These are phyloP conservation scores for Iris pallida DNA, from an alignment of 116 monocot species.

Conservation along the genomic window DNA sequence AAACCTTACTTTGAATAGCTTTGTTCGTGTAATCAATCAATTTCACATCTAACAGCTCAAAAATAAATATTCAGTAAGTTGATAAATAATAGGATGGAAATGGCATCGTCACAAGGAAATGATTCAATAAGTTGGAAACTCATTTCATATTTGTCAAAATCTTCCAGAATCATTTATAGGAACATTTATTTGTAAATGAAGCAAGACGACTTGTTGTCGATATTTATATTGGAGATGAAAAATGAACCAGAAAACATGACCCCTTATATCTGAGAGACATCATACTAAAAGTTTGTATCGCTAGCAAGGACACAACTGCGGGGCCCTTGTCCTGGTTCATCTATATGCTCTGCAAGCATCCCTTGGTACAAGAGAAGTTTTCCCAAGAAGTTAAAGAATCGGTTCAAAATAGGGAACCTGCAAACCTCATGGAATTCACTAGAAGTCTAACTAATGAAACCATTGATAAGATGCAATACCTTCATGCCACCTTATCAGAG, in stretches of 20 bases:
- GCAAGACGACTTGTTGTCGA: slow-evolving; percentile 49
- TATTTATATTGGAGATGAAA: slow-evolving; percentile 37
- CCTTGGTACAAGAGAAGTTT: slow-evolving; percentile 13
- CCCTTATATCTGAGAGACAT: slow-evolving; percentile 27
- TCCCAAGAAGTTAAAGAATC: background rate
- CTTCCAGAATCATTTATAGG: too few species aligned
- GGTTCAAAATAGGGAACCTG: background rate
- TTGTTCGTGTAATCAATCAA: too few species aligned
- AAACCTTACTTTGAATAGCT: too few species aligned
- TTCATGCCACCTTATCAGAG: slow-evolving; percentile 39
- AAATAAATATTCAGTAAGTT: too few species aligned
- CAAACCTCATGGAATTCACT: background rate
- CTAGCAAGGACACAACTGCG: slow-evolving; percentile 22
- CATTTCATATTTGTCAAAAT: too few species aligned
- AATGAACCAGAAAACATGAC: slow-evolving; percentile 27
- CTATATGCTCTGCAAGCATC: slow-evolving; percentile 25
- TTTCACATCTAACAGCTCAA: too few species aligned
- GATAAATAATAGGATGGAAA: slow-evolving; percentile 25
- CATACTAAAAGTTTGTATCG: slow-evolving; percentile 15
- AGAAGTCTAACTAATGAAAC: slow-evolving; percentile 20
- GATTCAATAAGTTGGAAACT: slow-evolving; percentile 17
- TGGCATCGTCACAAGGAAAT: background rate
- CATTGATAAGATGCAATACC: slow-evolving; percentile 40
- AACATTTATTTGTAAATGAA: slow-evolving; percentile 9
- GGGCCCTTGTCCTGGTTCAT: slow-evolving; percentile 19